These are phyloP conservation scores for Pseudogymnoascus sp. DNA, from an alignment of 2,329 filamentous ascomycete species.

Conservation along the genomic window DNA sequence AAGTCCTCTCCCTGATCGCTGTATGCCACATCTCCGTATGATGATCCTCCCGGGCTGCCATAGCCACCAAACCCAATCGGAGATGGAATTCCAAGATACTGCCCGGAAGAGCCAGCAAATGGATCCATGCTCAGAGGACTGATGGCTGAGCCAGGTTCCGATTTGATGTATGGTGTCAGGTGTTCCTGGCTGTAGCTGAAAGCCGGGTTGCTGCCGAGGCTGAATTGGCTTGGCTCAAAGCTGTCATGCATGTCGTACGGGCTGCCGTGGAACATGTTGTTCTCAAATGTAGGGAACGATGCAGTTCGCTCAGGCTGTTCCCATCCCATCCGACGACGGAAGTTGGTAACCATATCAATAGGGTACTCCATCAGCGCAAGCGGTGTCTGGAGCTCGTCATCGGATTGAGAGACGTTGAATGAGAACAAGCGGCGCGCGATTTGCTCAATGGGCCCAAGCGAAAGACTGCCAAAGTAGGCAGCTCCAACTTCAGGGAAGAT, in stretches of 20 bases:
- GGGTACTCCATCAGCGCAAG: constrained; percentile 65
- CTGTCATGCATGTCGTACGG: constrained; percentile 32
- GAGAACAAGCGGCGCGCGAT: constrained; percentile 69
- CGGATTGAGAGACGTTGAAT: constrained; percentile 53
- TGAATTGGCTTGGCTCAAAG: constrained; percentile 39
- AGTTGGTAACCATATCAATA: constrained; percentile 59
- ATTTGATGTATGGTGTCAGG: constrained; percentile 46
- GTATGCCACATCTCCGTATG: constrained; percentile 50
- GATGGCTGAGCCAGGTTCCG: constrained; percentile 40
- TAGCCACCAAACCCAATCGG: constrained; percentile 45
- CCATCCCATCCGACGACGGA: constrained; percentile 64
- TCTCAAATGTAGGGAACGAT: constrained; percentile 53
- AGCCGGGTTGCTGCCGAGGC: constrained; percentile 46
- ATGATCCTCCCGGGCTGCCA: constrained; percentile 54
- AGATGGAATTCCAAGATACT: constrained; percentile 57
- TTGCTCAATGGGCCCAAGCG: constrained; percentile 74
- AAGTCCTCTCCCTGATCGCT: constrained; percentile 46
- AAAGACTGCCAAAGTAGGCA: constrained; percentile 76
- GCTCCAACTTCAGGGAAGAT: constrained; percentile 87
- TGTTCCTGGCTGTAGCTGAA: constrained; percentile 60
- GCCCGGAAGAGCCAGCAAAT: constrained; percentile 45
- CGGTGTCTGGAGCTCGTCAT: constrained; percentile 52
- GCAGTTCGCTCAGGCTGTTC: constrained; percentile 49
- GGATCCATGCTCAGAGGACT: constrained; percentile 48
- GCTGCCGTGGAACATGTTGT: constrained; percentile 43